Evolutionary conservation across 1,139 yeast species (phyloP).

Genomic region (Lizanozyma gosingica): DNA sequence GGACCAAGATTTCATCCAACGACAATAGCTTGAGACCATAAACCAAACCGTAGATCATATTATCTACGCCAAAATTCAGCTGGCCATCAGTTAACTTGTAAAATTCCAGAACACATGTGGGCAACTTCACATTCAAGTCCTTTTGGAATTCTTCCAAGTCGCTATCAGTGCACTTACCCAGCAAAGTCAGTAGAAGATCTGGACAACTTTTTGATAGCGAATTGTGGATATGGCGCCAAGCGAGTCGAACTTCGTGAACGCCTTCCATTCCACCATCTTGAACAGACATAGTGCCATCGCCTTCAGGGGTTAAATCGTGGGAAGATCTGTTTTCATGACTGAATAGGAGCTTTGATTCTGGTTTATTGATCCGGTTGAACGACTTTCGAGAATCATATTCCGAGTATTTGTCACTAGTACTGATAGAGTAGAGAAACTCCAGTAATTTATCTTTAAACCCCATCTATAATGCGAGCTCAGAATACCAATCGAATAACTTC

Average conservation of each 20-base stretch:
- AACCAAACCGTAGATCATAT: conserved; percentile 39
- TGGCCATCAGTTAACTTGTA: conserved; percentile 65
- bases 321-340: conserved; percentile 6
- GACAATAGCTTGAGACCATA: conserved; percentile 60
- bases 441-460: background rate
- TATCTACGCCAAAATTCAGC: conserved; percentile 42
- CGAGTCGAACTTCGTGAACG: conserved; percentile 52
- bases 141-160: conserved; percentile 59
- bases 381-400: conserved; percentile 50
- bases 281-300: conserved; percentile 5
- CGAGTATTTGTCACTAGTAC: conserved; percentile 61
- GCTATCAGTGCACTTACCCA: conserved; percentile 54
- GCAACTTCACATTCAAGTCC: conserved; percentile 49
- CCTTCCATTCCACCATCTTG: conserved; percentile 28
- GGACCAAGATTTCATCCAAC: conserved; percentile 52
- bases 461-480: no score
- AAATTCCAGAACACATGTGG: conserved; percentile 52
- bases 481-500: no score
- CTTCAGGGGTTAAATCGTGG: conserved; percentile 4
- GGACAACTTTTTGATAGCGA: conserved; percentile 50
- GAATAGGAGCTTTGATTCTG: conserved; percentile 16
- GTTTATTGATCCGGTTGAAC: conserved; percentile 36
- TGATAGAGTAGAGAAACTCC: conserved; percentile 55
- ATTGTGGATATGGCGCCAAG: conserved; percentile 62
- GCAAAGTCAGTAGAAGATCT: conserved; percentile 48